A percentile compares a stretch with the other conserved stretches of the same genome.
These are phyloP conservation scores for Neurospora sublineolata DNA, from an alignment of 495 filamentous ascomycete species.

Conservation along the genomic window DNA sequence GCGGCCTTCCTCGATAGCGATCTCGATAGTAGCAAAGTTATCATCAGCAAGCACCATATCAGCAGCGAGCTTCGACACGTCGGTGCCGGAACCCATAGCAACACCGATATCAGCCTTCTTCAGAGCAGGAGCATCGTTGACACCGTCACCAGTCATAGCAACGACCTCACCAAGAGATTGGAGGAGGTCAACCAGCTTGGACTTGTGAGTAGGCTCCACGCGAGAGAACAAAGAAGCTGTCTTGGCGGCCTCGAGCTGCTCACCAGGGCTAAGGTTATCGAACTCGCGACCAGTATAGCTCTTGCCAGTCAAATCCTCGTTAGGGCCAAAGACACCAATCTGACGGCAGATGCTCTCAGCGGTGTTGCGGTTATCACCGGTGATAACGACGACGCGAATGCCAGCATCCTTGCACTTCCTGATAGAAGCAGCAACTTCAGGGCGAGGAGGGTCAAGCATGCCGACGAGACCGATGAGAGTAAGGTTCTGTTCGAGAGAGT, in stretches of 20 bases:
- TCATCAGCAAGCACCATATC: slow-evolving; percentile 99
- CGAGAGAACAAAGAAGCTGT: slow-evolving; percentile 89
- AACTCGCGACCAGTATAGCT: slow-evolving; percentile 94
- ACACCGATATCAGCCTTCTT: slow-evolving; percentile 99
- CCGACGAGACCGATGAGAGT: slow-evolving; percentile 87
- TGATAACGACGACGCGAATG: slow-evolving; percentile 95
- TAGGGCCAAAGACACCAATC: slow-evolving; percentile 80
- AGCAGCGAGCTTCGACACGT: slow-evolving; percentile 90
- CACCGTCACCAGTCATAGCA: slow-evolving; percentile 98
- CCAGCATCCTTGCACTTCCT: slow-evolving; percentile 81
- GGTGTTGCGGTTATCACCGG: slow-evolving; percentile 93
- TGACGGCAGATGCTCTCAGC: slow-evolving; percentile 95
- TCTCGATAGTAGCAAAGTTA: slow-evolving; percentile 96
- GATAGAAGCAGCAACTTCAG: slow-evolving; percentile 83
- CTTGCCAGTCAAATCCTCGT: slow-evolving; percentile 80
- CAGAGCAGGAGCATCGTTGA: slow-evolving; percentile 95
- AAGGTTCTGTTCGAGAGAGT: slow-evolving; percentile 80
- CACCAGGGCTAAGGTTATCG: slow-evolving; percentile 65
- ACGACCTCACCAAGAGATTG: slow-evolving; percentile 91
- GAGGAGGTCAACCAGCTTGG: slow-evolving; percentile 87
- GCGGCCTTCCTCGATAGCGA: slow-evolving; percentile 92
- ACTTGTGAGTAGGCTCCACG: slow-evolving; percentile 92
- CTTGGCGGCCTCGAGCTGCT: slow-evolving; percentile 75
- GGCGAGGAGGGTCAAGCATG: slow-evolving; percentile 95
- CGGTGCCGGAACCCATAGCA: slow-evolving; percentile 96